phyloP scores from a whole-genome alignment of 2,329 filamentous ascomycete species.

The Talaromyces sp. region DNA sequence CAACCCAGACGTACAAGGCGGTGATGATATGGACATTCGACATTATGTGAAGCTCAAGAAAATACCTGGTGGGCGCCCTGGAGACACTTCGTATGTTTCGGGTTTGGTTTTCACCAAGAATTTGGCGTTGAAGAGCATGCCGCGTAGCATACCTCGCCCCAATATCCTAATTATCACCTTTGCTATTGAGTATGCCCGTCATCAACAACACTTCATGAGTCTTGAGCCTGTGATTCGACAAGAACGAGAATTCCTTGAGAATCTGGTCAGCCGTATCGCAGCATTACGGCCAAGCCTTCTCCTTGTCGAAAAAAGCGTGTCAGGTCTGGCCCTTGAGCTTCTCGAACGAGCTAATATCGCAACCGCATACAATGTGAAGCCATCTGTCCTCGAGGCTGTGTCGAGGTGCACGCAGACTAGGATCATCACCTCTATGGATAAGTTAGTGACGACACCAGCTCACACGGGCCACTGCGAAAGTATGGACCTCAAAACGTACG shows the following conservation, averaged over 20 bases:
- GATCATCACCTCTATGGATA: conserved; percentile 91
- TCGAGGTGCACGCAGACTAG: conserved; percentile 86
- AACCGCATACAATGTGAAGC: conserved; percentile 94
- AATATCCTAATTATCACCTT: conserved; percentile 91
- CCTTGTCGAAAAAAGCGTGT: conserved; percentile 88
- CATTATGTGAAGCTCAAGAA: conserved; percentile 98
- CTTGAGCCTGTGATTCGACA: conserved; percentile 94
- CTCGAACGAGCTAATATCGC: conserved; percentile 84
- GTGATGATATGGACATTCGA: conserved; percentile 93
- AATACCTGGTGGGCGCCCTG: conserved; percentile 81
- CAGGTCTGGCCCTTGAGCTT: conserved; percentile 82
- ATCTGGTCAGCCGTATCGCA: conserved; percentile 85
- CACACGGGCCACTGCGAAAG: conserved; percentile 74
- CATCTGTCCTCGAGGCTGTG: conserved; percentile 90
- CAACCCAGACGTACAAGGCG: conserved; percentile 80
- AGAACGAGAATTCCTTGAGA: conserved; percentile 86
- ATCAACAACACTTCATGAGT: conserved; percentile 95
- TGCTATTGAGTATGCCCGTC: conserved; percentile 89
- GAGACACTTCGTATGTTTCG: conserved; percentile 93
- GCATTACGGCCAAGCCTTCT: conserved; percentile 78
- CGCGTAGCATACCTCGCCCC: conserved; percentile 73
- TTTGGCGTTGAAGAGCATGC: conserved; percentile 92
- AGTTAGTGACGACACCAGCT: conserved; percentile 70
- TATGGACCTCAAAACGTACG: conserved; percentile 94
- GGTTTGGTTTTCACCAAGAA: conserved; percentile 98